phyloP scores from a whole-genome alignment of 2,329 filamentous ascomycete genomes.

The Phaeoacremonium minimum region DNA sequence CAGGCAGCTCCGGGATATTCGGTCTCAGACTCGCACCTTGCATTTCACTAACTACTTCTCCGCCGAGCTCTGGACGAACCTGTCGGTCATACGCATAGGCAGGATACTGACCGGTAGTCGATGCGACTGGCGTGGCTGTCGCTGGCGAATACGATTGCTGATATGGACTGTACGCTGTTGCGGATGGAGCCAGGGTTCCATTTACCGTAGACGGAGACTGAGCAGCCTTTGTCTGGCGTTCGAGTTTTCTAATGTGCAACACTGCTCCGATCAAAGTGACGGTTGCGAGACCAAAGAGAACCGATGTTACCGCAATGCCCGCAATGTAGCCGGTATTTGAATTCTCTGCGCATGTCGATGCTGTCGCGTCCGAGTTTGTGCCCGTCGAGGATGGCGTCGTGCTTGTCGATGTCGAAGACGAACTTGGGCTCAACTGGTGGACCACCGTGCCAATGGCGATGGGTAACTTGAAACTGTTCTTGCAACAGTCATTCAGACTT shows the following conservation, averaged over 20 bases:
- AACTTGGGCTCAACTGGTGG: slow-evolving; percentile 8
- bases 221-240: not conserved
- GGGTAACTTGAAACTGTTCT: slow-evolving; percentile 11
- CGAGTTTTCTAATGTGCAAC: slow-evolving; percentile 2
- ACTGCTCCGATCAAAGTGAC: slow-evolving; percentile 1
- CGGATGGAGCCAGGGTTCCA: not conserved
- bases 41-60: too few species aligned
- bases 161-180: not conserved
- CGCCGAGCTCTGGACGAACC: too few species aligned
- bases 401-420: not conserved
- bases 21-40: too few species aligned
- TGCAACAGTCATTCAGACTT: slow-evolving; percentile 11
- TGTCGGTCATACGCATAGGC: too few species aligned
- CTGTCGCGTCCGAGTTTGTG: not conserved
- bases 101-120: too few species aligned
- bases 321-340: slow-evolving; percentile 3
- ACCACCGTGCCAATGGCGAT: slow-evolving; percentile 12
- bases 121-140: not conserved
- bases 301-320: slow-evolving; percentile 5
- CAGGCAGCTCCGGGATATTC: too few species aligned
- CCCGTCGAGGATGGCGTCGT: not conserved
- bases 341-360: not conserved
- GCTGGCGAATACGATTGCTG: not conserved
- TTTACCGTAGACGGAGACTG: too few species aligned
- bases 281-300: slow-evolving; percentile 3